Base-by-base conservation (phyloP, 1,284 basidiomycete genomes). In the Boletus smithii region DNA sequence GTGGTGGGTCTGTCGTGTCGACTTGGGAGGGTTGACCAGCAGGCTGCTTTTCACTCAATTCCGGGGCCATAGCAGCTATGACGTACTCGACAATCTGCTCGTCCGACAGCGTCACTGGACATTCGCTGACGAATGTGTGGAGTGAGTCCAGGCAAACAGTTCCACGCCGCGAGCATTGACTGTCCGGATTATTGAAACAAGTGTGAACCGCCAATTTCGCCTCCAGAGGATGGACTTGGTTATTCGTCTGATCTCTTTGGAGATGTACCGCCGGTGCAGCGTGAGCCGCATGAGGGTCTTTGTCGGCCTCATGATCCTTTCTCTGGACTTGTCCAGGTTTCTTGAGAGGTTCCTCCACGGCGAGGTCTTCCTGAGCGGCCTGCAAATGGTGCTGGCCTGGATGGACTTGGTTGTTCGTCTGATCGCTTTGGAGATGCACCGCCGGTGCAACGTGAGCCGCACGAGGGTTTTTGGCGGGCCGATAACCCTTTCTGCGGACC, bases 61-160 rank as follows among this genome's bases (percentile, higher is more conserved):
- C n/a, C 14, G 16, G 10, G 8, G 5, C 7, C 6, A 29, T 9
- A 6, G 20, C 7, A 7, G n/a, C 23, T 2, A 24, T 0, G 8
- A 27, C 1, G 14, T 8, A 4, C 2, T 3, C 3, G 2, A 6
- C 0, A 17, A 48, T 2, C 14, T 23, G 5, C 3, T 34, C 23
- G 5, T 2, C 0, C 3, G 46, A n/a, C 9, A 45, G 8, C 3
- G 0, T 3, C 2, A 9, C 13, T 8, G 34, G 14, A 16, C 1
- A 8, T 23, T 4, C 1, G 2, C 0, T 0, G 1, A 18, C 0
- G 20, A 11, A 14, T 1, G 3, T 1, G 0, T 0, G 1, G 3
- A 54, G 9, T 1, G 6, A 0, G 6, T 51, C 23, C 4, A 29
- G 1, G 13, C 37, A 45, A 17, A 29, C 2, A 4, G 0, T 1